These are phyloP conservation scores for Xanthoceras sorbifolium DNA, from an alignment of 345 rosid genomes.

Conservation along the genomic window DNA sequence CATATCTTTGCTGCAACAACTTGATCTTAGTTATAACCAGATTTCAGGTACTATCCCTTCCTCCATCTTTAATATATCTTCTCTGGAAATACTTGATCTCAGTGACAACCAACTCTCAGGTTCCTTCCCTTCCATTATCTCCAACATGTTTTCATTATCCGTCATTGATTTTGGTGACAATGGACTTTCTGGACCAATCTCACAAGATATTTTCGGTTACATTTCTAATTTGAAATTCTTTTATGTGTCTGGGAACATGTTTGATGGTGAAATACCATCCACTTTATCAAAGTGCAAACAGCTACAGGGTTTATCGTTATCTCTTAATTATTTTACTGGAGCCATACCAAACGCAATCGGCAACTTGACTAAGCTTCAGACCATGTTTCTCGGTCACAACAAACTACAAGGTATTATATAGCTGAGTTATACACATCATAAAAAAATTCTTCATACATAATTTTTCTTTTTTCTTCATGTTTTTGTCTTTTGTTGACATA, in stretches of 20 bases:
- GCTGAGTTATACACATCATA: too few relatives aligned
- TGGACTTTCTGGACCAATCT: not conserved
- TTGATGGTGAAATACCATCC: slow-evolving; percentile 1
- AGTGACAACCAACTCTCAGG: not conserved
- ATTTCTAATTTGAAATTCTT: not conserved
- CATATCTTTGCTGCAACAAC: not conserved
- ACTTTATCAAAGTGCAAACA: not conserved
- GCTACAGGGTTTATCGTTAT: not conserved
- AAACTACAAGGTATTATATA: too few relatives aligned
- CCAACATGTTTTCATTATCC: not conserved
- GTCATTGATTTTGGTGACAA: not conserved
- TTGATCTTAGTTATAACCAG: not conserved
- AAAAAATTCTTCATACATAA: too few relatives aligned
- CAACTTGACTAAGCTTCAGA: not conserved
- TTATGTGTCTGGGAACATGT: not conserved
- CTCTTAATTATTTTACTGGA: not conserved
- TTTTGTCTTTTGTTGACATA: not conserved
- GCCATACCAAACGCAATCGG: not conserved
- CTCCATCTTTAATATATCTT: slow-evolving; percentile 4
- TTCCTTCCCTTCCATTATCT: not conserved
- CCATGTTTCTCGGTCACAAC: too few relatives aligned
- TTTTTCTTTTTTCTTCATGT: too few relatives aligned
- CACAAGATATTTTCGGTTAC: not conserved
- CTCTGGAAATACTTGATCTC: not conserved
- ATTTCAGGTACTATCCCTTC: slow-evolving; percentile 27